A percentile compares a stretch with the other conserved stretches of the same genome.
These are phyloP conservation scores for Juncus effusus DNA, from an alignment of 176 grass and related monocot species.

Conservation along the genomic window DNA sequence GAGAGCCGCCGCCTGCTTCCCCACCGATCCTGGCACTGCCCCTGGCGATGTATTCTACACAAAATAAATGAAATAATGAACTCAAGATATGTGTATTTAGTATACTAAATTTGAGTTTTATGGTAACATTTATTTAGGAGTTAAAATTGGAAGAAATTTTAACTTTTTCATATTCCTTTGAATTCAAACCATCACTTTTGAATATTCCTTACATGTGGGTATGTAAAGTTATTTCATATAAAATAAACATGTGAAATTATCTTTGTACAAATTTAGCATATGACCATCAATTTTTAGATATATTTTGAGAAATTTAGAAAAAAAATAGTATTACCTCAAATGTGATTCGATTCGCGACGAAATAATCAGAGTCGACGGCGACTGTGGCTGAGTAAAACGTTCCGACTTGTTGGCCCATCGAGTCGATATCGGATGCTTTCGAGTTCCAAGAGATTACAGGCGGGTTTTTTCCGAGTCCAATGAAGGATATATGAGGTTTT, in stretches of 20 bases:
- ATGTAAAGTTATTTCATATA: too few species aligned
- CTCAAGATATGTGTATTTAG: too few species aligned
- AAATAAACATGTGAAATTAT: too few species aligned
- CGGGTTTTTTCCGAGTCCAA: constrained; percentile 44
- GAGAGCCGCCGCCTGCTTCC: constrained; percentile 85
- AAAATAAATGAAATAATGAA: background rate
- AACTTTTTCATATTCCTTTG: too few species aligned
- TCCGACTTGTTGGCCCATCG: constrained; percentile 44
- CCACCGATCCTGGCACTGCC: constrained; percentile 60
- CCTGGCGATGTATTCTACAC: constrained; percentile 69
- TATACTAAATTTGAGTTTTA: too few species aligned
- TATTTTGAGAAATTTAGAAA: background rate
- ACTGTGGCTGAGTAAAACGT: constrained; percentile 84
- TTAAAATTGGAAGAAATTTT: too few species aligned
- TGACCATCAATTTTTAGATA: background rate
- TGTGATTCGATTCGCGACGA: constrained; percentile 80
- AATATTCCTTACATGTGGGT: too few species aligned
- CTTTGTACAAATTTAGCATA: background rate
- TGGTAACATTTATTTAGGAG: too few species aligned
- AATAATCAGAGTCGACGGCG: constrained; percentile 82
- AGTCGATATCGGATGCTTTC: constrained; percentile 55
- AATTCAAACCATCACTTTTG: too few species aligned
- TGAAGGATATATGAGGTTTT: constrained; percentile 86
- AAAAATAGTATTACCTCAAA: constrained; percentile 52
- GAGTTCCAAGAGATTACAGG: constrained; percentile 71